Conservation (phyloP, 257 asterid species). For the Linaria vulgaris region DNA sequence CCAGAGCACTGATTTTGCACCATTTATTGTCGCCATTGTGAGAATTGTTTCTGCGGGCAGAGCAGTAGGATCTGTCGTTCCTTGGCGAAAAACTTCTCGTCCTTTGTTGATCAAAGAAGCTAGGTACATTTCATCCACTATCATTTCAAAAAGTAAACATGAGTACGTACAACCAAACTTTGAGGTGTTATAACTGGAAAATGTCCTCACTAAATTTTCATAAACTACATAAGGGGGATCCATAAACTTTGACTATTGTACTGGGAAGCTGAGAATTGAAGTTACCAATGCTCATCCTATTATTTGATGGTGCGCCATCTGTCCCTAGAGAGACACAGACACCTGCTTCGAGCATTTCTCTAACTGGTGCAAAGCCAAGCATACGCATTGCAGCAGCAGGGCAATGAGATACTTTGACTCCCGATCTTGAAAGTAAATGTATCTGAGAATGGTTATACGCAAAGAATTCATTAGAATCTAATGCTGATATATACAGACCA, state of each 20-base stretch:
- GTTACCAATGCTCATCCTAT: conserved; percentile 88
- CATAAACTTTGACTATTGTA: neutral
- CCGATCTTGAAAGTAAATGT: conserved; percentile 48
- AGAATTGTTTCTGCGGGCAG: conserved; percentile 80
- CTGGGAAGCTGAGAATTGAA: conserved; percentile 14
- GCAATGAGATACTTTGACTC: conserved; percentile 83
- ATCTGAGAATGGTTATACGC: conserved; percentile 39
- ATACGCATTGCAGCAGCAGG: conserved; percentile 92
- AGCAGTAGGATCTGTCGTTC: conserved; percentile 66
- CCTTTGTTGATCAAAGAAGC: conserved; percentile 87
- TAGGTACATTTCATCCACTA: conserved; percentile 89
- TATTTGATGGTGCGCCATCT: conserved; percentile 84
- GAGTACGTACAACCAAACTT: neutral
- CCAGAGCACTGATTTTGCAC: conserved; percentile 73
- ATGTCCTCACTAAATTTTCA: neutral
- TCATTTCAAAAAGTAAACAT: conserved; percentile 12
- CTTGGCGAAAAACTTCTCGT: conserved; percentile 55
- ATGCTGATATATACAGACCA: neutral
- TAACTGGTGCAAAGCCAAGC: conserved; percentile 79
- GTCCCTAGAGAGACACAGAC: conserved; percentile 83
- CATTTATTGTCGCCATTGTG: conserved; percentile 67
- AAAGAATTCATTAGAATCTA: neutral
- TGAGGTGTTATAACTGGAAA: neutral
- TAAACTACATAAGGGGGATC: neutral
- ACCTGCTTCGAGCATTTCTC: conserved; percentile 71